phyloP scores from a whole-genome alignment of 331 rosid genomes.

The Prunus yedoensis region DNA sequence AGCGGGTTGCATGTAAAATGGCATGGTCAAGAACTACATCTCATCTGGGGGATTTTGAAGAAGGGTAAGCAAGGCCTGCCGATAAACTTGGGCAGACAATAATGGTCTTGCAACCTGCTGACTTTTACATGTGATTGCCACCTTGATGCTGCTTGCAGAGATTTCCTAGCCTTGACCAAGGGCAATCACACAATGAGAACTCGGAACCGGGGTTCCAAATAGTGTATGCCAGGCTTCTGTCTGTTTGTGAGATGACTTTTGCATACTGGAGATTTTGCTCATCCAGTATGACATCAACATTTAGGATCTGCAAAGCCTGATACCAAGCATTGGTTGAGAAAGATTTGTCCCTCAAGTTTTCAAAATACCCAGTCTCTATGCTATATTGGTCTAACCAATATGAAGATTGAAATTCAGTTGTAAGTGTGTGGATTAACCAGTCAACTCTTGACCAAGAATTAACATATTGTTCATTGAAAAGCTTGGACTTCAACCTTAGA shows the following conservation, averaged over 20 bases:
- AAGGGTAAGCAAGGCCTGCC: slow-evolving; percentile 55
- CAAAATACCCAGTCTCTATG: slow-evolving; percentile 56
- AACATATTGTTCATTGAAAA: slow-evolving; percentile 47
- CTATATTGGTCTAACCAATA: slow-evolving; percentile 76
- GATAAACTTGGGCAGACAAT: slow-evolving; percentile 62
- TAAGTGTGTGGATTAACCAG: slow-evolving; percentile 65
- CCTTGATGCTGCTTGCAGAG: slow-evolving; percentile 76
- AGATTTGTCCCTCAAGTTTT: slow-evolving; percentile 46
- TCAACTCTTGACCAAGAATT: slow-evolving; percentile 63
- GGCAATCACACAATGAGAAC: slow-evolving; percentile 75
- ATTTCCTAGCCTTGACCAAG: slow-evolving; percentile 70
- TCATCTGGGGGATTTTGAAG: slow-evolving; percentile 64
- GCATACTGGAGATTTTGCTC: slow-evolving; percentile 63
- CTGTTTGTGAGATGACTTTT: slow-evolving; percentile 64
- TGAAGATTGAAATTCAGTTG: slow-evolving; percentile 62
- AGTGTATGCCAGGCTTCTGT: slow-evolving; percentile 57
- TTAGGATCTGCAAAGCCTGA: slow-evolving; percentile 59
- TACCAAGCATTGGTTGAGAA: slow-evolving; percentile 63
- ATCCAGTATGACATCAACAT: slow-evolving; percentile 60
- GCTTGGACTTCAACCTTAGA: slow-evolving; percentile 57
- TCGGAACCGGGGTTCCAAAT: slow-evolving; percentile 82
- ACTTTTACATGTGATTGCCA: slow-evolving; percentile 56
- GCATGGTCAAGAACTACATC: slow-evolving; percentile 65
- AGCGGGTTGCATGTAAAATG: slow-evolving; percentile 45
- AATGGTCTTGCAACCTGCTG: slow-evolving; percentile 62